phyloP scores from a whole-genome alignment of 257 asterid species.

The Fraxinus excelsior region DNA sequence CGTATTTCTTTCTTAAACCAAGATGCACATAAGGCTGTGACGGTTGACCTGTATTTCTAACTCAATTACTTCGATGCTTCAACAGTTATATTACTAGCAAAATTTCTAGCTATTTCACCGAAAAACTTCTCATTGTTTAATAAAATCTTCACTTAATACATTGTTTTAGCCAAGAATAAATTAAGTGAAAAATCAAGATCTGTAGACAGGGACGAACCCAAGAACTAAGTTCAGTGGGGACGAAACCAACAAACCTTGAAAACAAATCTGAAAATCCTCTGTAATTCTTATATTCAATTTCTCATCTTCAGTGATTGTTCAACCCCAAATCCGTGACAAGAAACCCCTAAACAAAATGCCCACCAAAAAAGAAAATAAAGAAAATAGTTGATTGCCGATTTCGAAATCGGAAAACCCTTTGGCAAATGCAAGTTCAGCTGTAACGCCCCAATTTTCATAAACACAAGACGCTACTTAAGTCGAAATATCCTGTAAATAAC shows the following conservation, averaged over 20 bases:
- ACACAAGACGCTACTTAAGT: too few species aligned
- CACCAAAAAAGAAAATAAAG: conserved; percentile 22
- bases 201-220: too few species aligned
- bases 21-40: neutral
- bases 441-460: too few species aligned
- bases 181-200: neutral
- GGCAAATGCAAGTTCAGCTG: conserved; percentile 91
- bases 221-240: too few species aligned
- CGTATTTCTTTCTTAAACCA: neutral
- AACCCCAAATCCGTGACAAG: conserved; percentile 19
- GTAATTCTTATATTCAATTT: conserved; percentile 8
- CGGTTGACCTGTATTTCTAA: neutral
- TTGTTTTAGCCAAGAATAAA: neutral
- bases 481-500: too few species aligned
- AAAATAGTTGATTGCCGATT: conserved; percentile 73
- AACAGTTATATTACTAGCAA: neutral
- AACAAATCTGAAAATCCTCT: too few species aligned
- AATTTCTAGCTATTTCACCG: neutral
- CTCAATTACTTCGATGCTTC: conserved; percentile 1
- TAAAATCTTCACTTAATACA: neutral
- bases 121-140: neutral
- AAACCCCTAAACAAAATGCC: conserved; percentile 50
- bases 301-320: conserved; percentile 36
- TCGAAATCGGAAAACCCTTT: conserved; percentile 92
- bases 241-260: too few species aligned